Base-by-base conservation (phyloP, 2,329 filamentous ascomycete species). In the Lecanicillium sp. region DNA sequence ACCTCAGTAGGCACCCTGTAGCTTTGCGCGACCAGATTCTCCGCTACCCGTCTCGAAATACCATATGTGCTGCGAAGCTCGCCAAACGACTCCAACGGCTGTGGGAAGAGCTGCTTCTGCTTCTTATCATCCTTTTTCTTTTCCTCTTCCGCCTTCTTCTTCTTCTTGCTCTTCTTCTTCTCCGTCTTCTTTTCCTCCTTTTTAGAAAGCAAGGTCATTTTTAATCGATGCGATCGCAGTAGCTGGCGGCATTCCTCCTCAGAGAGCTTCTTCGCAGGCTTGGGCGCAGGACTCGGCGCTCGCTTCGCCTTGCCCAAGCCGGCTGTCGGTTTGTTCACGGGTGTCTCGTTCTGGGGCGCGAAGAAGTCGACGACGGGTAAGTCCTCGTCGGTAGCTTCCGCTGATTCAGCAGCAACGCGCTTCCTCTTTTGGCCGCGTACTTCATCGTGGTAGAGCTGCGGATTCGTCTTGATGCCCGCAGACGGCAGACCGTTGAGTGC, bases 1-100 rank as follows among this genome's bases (percentile, higher is more conserved):
- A 98, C 89, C 61, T 96, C 90, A 0, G 92, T 98, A 11, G 92
- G 92, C 41, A 88, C 68, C 27, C 74, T 78, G 56, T 94, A 98
- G 9, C 85, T 87, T 62, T 96, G 86, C n/a, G 76, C 72, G 12
- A 75, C 68, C 20, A 98, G 68, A 53, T 98, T 98, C 43, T 83
- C 77, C 2, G 79, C 78, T 32, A 98, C 62, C 30, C 80, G 73
- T 29, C 73, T 68, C 4, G 86, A 83, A 30, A 95, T 77, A n/a
- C 72, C 73, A 61, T 90, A 94, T 32, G 68, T 69, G 22, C 70
- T 67, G 28, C 78, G 73, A 42, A 98, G 65, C 51, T 92, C 78
- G 30, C 68, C 65, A 55, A 98, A 96, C 0, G 79, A 77, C 32
- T 74, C 75, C 48, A 98, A 65, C 2, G 92, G 90, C 46, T 85